A percentile compares a stretch with the other conserved stretches of the same genome.
These are phyloP conservation scores for Dothistroma septosporum DNA, from an alignment of 2,329 filamentous ascomycete genomes.

Conservation along the genomic window DNA sequence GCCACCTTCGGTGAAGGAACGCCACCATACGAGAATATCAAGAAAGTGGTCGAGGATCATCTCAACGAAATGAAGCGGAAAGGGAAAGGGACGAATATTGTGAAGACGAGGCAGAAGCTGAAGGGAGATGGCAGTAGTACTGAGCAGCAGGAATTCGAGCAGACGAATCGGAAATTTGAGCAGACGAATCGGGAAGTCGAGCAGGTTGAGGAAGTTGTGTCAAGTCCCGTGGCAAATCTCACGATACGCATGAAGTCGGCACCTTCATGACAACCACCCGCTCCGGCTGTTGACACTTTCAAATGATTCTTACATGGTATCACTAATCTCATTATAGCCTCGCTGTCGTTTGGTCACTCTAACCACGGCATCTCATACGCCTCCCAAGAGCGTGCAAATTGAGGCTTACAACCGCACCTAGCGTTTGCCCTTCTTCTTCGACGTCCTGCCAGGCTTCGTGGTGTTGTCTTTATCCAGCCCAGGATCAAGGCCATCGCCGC, in stretches of 20 bases:
- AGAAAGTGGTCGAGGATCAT: conserved; percentile 32
- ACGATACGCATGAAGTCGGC: background rate
- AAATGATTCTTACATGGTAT: background rate
- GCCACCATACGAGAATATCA: conserved; percentile 30
- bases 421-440: conserved; percentile 14
- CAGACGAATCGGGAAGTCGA: background rate
- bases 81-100: conserved; percentile 28
- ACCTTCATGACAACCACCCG: background rate
- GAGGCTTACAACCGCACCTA: background rate
- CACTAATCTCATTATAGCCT: background rate
- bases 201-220: background rate
- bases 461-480: conserved; percentile 4
- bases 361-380: no score
- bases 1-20: conserved; percentile 36
- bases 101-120: conserved; percentile 6
- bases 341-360: background rate
- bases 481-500: conserved; percentile 5
- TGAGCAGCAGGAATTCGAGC: background rate
- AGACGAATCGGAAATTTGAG: background rate
- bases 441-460: conserved; percentile 5
- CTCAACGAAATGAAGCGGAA: conserved; percentile 29
- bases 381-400: background rate
- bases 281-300: no score
- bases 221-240: background rate
- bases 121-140: background rate